These are phyloP conservation scores for Steccherinum ochraceum DNA, from an alignment of 768 basidiomycete species.

Conservation along the genomic window DNA sequence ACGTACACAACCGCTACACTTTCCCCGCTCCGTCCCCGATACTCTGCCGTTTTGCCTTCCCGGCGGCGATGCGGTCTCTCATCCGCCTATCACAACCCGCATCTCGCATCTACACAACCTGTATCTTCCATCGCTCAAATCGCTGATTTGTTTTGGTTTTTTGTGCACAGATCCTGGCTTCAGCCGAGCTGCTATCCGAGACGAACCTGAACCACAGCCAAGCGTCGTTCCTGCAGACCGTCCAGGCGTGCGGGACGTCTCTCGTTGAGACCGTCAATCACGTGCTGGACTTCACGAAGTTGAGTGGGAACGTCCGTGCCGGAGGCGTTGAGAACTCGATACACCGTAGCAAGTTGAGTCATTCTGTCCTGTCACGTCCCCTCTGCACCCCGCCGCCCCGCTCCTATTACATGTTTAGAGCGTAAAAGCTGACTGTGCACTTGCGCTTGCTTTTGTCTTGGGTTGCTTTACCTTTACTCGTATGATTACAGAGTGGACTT, in stretches of 20 bases:
- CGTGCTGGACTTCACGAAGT: constrained; percentile 92
- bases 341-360: constrained; percentile 46
- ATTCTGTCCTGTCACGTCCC: background rate
- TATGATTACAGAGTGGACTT: constrained; percentile 50
- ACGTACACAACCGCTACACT: constrained; percentile 21
- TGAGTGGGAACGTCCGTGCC: constrained; percentile 78
- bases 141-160: background rate
- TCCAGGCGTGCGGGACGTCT: constrained; percentile 93
- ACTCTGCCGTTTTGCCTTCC: background rate
- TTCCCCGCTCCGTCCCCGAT: no score
- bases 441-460: no score
- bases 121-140: no score
- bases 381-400: no score
- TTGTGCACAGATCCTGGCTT: constrained; percentile 68
- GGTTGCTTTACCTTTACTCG: background rate
- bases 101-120: background rate
- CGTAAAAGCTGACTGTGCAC: no score
- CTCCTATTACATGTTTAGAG: no score
- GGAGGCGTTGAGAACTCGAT: constrained; percentile 77
- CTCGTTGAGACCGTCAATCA: constrained; percentile 96
- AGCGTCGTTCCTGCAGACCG: constrained; percentile 82
- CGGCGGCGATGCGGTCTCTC: background rate
- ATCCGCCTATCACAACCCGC: background rate
- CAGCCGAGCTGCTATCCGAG: constrained; percentile 85
- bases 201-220: constrained; percentile 80